Conservation (phyloP, 2,329 filamentous ascomycete genomes). For the Myriosclerotinia scirpicola region DNA sequence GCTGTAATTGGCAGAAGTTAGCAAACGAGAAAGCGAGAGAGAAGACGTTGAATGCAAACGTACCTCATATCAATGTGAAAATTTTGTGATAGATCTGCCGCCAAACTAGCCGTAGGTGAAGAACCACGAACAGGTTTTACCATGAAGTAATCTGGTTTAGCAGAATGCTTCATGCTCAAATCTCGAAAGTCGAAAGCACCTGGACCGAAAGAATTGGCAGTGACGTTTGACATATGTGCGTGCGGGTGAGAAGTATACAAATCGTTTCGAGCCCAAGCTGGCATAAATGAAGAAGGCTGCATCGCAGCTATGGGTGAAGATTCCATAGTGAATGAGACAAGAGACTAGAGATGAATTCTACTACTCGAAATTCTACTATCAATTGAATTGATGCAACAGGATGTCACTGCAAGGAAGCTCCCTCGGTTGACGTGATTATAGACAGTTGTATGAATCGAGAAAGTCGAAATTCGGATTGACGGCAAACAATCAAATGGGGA, state of each 20-base stretch:
- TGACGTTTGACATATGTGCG: conserved; percentile 50
- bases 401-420: background rate
- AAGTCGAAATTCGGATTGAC: conserved; percentile 1
- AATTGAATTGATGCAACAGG: conserved; percentile 16
- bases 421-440: background rate
- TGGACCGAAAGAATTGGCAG: conserved; percentile 54
- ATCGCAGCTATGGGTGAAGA: conserved; percentile 93
- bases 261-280: conserved; percentile 58
- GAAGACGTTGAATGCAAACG: conserved; percentile 32
- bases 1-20: conserved; percentile 48
- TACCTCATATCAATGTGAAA: conserved; percentile 96
- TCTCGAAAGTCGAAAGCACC: conserved; percentile 76
- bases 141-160: conserved; percentile 75
- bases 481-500: conserved; percentile 20
- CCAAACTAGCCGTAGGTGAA: conserved; percentile 86
- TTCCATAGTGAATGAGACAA: conserved; percentile 61
- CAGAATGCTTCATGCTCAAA: conserved; percentile 68
- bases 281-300: conserved; percentile 70
- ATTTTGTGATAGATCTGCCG: conserved; percentile 93
- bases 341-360: conserved; percentile 14
- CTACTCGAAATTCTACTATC: conserved; percentile 16
- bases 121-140: conserved; percentile 76
- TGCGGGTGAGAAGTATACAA: conserved; percentile 54
- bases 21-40: conserved; percentile 9
- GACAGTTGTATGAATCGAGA: conserved; percentile 13